These are phyloP conservation scores for Groenewaldozyma auringiensis DNA, from an alignment of 1,139 yeast genomes.

Conservation along the genomic window DNA sequence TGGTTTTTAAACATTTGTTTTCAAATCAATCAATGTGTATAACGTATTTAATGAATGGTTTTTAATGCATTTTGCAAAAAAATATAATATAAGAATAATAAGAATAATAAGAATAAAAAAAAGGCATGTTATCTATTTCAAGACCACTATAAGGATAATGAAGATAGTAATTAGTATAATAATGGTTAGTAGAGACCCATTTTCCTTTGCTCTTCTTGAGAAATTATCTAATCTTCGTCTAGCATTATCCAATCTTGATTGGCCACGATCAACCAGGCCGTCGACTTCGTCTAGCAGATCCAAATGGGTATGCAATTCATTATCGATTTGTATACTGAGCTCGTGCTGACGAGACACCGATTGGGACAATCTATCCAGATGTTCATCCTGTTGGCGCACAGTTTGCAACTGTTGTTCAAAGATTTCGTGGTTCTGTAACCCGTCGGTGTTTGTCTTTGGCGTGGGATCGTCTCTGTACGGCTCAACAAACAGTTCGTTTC, in stretches of 20 bases:
- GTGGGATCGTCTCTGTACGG: slow-evolving; percentile 43
- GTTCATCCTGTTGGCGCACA: slow-evolving; percentile 52
- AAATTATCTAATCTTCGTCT: slow-evolving; percentile 47
- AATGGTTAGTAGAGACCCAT: slow-evolving; percentile 68
- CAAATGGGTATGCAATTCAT: slow-evolving; percentile 61
- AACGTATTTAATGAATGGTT: neutral
- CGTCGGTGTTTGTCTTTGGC: slow-evolving; percentile 17
- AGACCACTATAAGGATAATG: slow-evolving; percentile 49
- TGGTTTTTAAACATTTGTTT: too few relatives aligned
- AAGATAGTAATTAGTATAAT: slow-evolving; percentile 53
- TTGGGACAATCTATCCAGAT: slow-evolving; percentile 48
- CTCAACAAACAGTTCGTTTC: slow-evolving; percentile 25
- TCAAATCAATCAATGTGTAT: neutral
- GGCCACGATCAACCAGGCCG: slow-evolving; percentile 51
- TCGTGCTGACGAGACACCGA: slow-evolving; percentile 60
- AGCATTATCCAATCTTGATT: slow-evolving; percentile 47
- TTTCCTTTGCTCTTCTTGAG: slow-evolving; percentile 51
- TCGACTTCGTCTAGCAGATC: slow-evolving; percentile 67
- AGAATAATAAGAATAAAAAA: slow-evolving; percentile 1
- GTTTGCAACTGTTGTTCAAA: slow-evolving; percentile 66
- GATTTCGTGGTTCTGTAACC: slow-evolving; percentile 29
- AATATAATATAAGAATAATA: neutral
- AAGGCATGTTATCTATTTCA: slow-evolving; percentile 35
- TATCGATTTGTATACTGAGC: slow-evolving; percentile 57
- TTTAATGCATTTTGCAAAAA: neutral